phyloP scores from a whole-genome alignment of 2,329 filamentous ascomycete genomes.

The Cercospora berteroae region DNA sequence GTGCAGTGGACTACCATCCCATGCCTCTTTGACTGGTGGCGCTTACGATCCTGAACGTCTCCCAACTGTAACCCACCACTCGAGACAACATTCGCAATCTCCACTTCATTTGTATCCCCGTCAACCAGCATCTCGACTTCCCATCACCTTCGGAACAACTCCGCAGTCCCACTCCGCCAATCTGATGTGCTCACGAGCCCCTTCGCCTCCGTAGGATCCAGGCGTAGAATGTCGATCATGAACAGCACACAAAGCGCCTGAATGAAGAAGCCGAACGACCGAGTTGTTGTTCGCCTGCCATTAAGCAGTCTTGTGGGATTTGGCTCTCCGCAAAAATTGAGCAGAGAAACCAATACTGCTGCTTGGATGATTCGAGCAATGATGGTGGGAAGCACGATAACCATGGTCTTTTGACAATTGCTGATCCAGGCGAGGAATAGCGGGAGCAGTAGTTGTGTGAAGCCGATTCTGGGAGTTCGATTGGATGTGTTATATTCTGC shows the following conservation, averaged over 20 bases:
- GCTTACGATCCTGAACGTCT: not conserved
- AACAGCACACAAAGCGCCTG: conserved; percentile 7
- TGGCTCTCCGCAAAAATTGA: not conserved
- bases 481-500: not conserved
- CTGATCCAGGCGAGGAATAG: conserved; percentile 12
- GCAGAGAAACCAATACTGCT: not conserved
- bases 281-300: not conserved
- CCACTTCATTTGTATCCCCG: not conserved
- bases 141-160: conserved; percentile 6
- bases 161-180: conserved; percentile 1
- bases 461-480: conserved; percentile 7
- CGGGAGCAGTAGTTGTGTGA: conserved; percentile 1
- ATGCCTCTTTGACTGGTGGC: not conserved
- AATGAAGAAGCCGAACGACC: not conserved
- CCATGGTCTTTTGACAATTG: conserved; percentile 7
- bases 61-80: not conserved
- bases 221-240: conserved; percentile 1
- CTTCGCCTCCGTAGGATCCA: conserved; percentile 6
- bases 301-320: not conserved
- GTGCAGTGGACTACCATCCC: not conserved
- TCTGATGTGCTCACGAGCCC: conserved; percentile 3
- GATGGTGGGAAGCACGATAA: not conserved
- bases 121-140: not conserved
- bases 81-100: not conserved
- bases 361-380: conserved; percentile 8